Base-by-base conservation (phyloP, 164 flowering plant species). In the Magnolia officinalis region DNA sequence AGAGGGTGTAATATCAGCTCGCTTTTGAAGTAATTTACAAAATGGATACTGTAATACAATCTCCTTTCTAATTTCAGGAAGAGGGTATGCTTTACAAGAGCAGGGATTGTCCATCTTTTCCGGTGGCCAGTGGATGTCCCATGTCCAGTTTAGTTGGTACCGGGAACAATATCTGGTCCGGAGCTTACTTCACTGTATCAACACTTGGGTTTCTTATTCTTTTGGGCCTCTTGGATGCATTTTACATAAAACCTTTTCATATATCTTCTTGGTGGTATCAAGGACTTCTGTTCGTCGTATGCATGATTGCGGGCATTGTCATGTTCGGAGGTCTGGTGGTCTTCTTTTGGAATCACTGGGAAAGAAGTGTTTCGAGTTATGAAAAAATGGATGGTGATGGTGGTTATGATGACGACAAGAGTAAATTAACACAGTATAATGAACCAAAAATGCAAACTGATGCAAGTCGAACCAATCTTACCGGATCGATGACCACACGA, bases 61-160 rank as follows among this genome's bases (percentile, higher is more conserved):
- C 14, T 75, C 72, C 16, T 72, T 67, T 29, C 29, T 26, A 68
- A 79, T 45, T 82, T 77, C 89, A 93, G 98, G 98, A 95, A 82
- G 90, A 90, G 73, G 97, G 98, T 49, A 55, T 29, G 24, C 61
- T 78, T 58, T 67, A 31, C 37, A 81, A 80, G 77, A 73, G 77
- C 50, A 37, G 49, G 51, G 78, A 50, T 23, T 72, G 80, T n/a
- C 76, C 81, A 29, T 66, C 78, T 74, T 86, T 78, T 70, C 86
- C 89, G 14, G 23, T 69, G 51, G 69, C 85, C 18, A 80, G 72
- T 49, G 83, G 85, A 19, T 37, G 77, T 75, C 80, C 80, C 78
- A 90, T 95, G 87, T 95, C 97, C 61, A 85, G 79, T 76, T 83
- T 92, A 86, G 99, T 86, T 80, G 98, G 98, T 8, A 95, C 99